Evolutionary conservation across 495 filamentous ascomycete genomes (phyloP), one percentile per base, ranked within the genome.

Genomic region (Aspergillus olivimuriae): DNA sequence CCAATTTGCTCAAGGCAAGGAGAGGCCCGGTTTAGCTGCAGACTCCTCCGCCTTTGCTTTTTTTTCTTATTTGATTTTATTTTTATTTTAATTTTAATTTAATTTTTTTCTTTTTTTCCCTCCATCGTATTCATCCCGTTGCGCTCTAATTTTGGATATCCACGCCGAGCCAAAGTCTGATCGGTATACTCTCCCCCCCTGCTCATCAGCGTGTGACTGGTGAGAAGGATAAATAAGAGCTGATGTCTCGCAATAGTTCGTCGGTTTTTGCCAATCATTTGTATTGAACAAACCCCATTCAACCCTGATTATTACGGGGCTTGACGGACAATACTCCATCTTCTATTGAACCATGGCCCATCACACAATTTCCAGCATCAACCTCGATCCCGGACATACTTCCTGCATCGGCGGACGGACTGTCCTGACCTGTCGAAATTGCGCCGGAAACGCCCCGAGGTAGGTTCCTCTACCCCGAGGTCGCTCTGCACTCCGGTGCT

Each of bases 391-490:
- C 9, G 46, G 41, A 3, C 64, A 68, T 26, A 61, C 50, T 10
- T 61, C 66, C 9, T 70, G 66, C 44, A 60, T 68, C 15, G 59
- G 64, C 8, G 66, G 66, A 14, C 46, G 51, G 20, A 66, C 59
- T n/a, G 62, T 62, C 17, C 9, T 61, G 14, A 70, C 66, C 30
- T 70, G 66, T 50, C 57, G 56, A 7, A 44, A 44, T 39, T 70
- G 66, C 17, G 66, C 66, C 16, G 66, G 66, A 0, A 66, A 70
- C 48, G 62, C 64, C 35, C 66, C 64, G 15, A 63, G 66, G 66
- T 68, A 55, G n/a, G 41, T 31, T 34, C 36, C 8, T 18, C 17
- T 40, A 11, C 39, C 24, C 10, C 23, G 10, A 21, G 4, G 0
- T n/a, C n/a, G n/a, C n/a, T n/a, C n/a, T n/a, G n/a, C n/a, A n/a